phyloP scores from a whole-genome alignment of 176 grass and related monocot species.

The Areca catechu region DNA sequence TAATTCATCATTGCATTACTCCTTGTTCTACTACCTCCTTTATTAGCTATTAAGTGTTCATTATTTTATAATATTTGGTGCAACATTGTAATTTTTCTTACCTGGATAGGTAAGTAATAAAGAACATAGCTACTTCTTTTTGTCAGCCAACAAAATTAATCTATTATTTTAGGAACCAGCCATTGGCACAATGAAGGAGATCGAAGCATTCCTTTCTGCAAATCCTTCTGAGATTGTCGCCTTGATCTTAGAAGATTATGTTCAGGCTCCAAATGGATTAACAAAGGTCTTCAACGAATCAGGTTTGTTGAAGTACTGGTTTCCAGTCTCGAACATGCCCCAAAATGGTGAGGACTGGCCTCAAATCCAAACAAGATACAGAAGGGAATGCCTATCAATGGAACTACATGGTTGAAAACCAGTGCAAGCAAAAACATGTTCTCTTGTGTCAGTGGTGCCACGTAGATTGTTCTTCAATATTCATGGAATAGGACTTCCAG shows the following conservation, averaged over 20 bases:
- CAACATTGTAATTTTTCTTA: too few relatives aligned
- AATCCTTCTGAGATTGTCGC: conserved; percentile 88
- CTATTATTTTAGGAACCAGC: conserved; percentile 46
- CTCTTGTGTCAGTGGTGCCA: too few relatives aligned
- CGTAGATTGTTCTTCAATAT: too few relatives aligned
- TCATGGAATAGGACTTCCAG: too few relatives aligned
- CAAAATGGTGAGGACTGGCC: conserved; percentile 74
- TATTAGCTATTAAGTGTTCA: too few relatives aligned
- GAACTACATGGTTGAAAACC: conserved; percentile 98
- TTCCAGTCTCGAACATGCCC: conserved; percentile 83
- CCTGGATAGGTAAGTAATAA: too few relatives aligned
- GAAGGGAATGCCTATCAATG: conserved; percentile 97
- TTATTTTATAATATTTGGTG: too few relatives aligned
- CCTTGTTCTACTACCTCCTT: too few relatives aligned
- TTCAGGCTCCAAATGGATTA: conserved; percentile 57
- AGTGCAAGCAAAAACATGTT: conserved; percentile 42
- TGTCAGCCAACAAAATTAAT: too few relatives aligned
- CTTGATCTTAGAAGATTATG: conserved; percentile 85
- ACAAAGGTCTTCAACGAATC: conserved; percentile 74
- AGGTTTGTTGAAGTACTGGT: conserved; percentile 72
- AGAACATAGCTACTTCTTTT: too few relatives aligned
- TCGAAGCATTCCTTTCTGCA: conserved; percentile 57
- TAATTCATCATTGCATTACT: too few relatives aligned
- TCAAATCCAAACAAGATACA: conserved; percentile 52
- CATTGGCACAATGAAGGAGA: conserved; percentile 73